Percentiles rank a stretch among this genome's conserved stretches.
Evolutionary conservation across 257 asterid genomes (phyloP).

Genomic region (Lycium barbarum): DNA sequence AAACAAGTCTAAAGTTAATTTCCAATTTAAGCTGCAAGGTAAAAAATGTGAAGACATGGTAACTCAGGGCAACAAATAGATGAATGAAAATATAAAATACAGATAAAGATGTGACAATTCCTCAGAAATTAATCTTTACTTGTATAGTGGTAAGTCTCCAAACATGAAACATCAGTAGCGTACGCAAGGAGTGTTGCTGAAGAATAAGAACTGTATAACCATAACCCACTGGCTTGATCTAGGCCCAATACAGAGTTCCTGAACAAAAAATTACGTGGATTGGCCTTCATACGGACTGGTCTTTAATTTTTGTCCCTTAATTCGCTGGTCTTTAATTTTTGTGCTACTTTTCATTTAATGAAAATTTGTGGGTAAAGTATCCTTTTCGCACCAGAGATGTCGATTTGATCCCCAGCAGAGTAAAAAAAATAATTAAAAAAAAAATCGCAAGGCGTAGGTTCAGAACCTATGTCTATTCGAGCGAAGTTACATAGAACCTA

Average conservation of each 20-base stretch:
- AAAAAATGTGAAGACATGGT: not conserved
- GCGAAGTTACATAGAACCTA: too few species aligned
- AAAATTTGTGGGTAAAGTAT: too few species aligned
- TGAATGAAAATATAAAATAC: not conserved
- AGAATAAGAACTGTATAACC: not conserved
- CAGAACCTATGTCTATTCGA: too few species aligned
- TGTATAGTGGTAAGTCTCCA: not conserved
- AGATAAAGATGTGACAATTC: not conserved
- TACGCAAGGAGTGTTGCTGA: not conserved
- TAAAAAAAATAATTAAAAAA: too few species aligned
- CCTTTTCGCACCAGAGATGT: too few species aligned
- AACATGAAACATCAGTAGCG: not conserved
- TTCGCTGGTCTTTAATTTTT: too few species aligned
- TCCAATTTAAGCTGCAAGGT: not conserved
- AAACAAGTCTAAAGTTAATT: not conserved
- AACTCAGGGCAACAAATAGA: not conserved
- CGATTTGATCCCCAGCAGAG: too few species aligned
- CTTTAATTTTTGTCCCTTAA: too few species aligned
- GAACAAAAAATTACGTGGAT: too few species aligned
- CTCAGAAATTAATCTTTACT: not conserved
- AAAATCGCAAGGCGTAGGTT: too few species aligned
- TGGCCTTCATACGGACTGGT: too few species aligned
- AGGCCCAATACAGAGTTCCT: not conserved
- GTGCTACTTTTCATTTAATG: too few species aligned
- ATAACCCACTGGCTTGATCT: not conserved